Conservation (phyloP, 768 basidiomycete species). For the Tricholomella constricta region DNA sequence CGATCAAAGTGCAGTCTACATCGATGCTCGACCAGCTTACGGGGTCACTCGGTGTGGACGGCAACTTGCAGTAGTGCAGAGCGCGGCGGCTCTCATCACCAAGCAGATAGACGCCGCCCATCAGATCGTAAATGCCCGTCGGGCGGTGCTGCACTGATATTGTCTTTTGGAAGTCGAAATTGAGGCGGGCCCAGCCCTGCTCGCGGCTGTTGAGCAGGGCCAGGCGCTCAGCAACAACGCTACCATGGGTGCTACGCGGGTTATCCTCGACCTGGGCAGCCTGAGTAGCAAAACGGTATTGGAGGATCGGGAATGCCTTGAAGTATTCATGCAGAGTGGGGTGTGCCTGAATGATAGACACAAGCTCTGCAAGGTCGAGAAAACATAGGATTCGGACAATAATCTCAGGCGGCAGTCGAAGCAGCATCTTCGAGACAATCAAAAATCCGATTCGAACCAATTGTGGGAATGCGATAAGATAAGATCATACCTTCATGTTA, state of each 20-base stretch:
- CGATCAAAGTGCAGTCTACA: conserved; percentile 34
- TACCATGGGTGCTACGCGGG: conserved; percentile 10
- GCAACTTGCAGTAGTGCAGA: conserved; percentile 36
- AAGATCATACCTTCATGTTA: too few species aligned
- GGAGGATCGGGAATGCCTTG: conserved; percentile 28
- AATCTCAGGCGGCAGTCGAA: conserved; percentile 34
- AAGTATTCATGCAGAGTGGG: conserved; percentile 27
- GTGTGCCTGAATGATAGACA: conserved; percentile 22
- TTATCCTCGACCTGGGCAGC: conserved; percentile 32
- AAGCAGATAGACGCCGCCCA: conserved; percentile 39
- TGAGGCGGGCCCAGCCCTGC: conserved; percentile 31
- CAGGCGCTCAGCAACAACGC: conserved; percentile 23
- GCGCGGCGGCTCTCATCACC: conserved; percentile 26
- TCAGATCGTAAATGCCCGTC: conserved; percentile 44
- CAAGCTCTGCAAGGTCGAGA: conserved; percentile 27
- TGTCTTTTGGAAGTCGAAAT: conserved; percentile 24
- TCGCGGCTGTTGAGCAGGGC: conserved; percentile 25
- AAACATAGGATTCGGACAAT: conserved; percentile 29
- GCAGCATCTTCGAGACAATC: conserved; percentile 10
- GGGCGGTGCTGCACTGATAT: conserved; percentile 32
- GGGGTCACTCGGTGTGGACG: conserved; percentile 25
- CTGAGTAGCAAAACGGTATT: conserved; percentile 32
- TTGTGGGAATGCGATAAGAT: too few species aligned
- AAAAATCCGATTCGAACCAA: too few species aligned
- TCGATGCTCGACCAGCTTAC: conserved; percentile 30